Conservation (phyloP, 2,329 filamentous ascomycete genomes). For the Colletotrichum gigasporum region DNA sequence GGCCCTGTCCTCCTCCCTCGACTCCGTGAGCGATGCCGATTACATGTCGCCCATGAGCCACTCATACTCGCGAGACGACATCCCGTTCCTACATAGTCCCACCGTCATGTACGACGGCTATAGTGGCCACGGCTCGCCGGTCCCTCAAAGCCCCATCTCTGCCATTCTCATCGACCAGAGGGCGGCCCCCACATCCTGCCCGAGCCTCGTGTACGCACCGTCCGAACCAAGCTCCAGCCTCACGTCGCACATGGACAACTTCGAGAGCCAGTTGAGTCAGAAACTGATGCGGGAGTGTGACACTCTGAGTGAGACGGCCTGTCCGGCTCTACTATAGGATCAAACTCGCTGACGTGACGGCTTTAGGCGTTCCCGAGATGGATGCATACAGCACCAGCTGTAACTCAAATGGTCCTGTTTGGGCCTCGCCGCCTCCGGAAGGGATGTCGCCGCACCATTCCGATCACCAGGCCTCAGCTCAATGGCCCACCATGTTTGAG, state of each 20-base stretch:
- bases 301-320: conserved; percentile 58
- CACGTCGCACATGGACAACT: conserved; percentile 66
- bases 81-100: conserved; percentile 60
- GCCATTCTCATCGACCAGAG: conserved; percentile 65
- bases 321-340: conserved; percentile 29
- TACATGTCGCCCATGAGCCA: conserved; percentile 70
- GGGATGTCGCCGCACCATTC: conserved; percentile 54
- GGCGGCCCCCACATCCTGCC: conserved; percentile 67
- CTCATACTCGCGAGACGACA: conserved; percentile 62
- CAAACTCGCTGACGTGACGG: conserved; percentile 35
- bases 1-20: conserved; percentile 63
- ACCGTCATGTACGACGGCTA: conserved; percentile 66
- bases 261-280: conserved; percentile 63
- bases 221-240: conserved; percentile 70
- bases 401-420: conserved; percentile 57
- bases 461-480: conserved; percentile 53
- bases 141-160: conserved; percentile 64
- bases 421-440: conserved; percentile 56
- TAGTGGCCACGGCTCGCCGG: conserved; percentile 60
- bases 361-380: conserved; percentile 61
- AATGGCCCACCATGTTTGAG: conserved; percentile 58
- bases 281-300: conserved; percentile 66
- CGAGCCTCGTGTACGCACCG: conserved; percentile 68
- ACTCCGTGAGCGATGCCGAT: conserved; percentile 70
- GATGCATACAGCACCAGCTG: conserved; percentile 62